Conservation (phyloP, 1,139 yeast genomes). For the Tardiomyces digboiensis region DNA sequence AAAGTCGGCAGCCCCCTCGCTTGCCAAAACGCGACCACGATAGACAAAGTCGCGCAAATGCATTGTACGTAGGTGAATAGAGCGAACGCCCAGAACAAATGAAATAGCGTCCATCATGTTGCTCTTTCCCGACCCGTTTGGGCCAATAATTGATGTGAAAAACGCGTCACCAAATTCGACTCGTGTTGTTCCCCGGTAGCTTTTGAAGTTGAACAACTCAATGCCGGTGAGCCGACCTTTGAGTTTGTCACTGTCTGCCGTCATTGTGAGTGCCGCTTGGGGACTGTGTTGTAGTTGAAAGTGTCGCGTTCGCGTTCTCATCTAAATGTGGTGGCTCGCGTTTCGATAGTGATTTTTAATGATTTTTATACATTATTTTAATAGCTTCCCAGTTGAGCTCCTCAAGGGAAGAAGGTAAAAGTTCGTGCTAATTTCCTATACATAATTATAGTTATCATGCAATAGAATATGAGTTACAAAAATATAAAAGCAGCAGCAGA, state of each 20-base stretch:
- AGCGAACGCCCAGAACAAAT: conserved; percentile 82
- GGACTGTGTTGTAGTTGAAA: too few relatives aligned
- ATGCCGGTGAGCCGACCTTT: background rate
- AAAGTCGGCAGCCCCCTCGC: conserved; percentile 19
- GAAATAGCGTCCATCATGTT: conserved; percentile 99
- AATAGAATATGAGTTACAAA: too few relatives aligned
- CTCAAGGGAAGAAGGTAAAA: too few relatives aligned
- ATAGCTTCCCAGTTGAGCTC: too few relatives aligned
- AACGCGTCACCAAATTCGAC: conserved; percentile 69
- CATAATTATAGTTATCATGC: too few relatives aligned
- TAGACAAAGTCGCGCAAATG: conserved; percentile 71
- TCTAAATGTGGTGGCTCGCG: too few relatives aligned
- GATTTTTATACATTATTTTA: too few relatives aligned
- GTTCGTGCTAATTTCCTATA: too few relatives aligned
- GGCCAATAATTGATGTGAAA: conserved; percentile 92
- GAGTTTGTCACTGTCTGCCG: background rate
- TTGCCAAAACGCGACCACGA: conserved; percentile 45
- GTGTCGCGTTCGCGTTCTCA: too few relatives aligned
- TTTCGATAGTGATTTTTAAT: too few relatives aligned
- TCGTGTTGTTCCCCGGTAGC: conserved; percentile 66
- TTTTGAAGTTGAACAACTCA: conserved; percentile 69
- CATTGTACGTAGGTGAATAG: conserved; percentile 67
- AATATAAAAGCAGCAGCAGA: too few relatives aligned
- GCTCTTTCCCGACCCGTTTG: conserved; percentile 97
- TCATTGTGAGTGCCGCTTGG: background rate